phyloP scores from a whole-genome alignment of 306 rosid species.

The Phaseolus lunatus region DNA sequence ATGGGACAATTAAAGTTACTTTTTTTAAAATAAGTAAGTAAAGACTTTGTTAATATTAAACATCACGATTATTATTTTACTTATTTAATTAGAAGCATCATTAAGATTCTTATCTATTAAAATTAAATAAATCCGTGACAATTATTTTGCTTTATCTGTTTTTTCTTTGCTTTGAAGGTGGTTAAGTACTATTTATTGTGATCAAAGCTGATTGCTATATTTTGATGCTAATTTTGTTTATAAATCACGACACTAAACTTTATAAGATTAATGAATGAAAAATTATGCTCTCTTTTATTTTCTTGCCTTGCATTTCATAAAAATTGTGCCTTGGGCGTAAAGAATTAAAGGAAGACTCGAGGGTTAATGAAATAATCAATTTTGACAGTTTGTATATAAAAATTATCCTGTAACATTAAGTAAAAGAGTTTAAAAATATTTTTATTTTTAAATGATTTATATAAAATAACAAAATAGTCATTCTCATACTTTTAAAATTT shows the following conservation, averaged over 20 bases:
- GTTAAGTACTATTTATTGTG: background rate
- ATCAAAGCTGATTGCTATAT: background rate
- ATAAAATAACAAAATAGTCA: no score
- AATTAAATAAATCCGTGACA: background rate
- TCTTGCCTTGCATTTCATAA: no score
- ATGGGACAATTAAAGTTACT: background rate
- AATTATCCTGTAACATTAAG: no score
- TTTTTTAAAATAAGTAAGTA: background rate
- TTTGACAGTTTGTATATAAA: no score
- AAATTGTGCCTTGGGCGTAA: no score
- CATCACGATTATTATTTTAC: background rate
- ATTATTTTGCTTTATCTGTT: background rate
- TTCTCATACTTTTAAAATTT: no score
- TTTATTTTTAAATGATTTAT: no score
- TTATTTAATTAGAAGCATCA: background rate
- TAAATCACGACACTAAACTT: background rate
- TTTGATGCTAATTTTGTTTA: background rate
- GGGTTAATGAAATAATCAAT: no score
- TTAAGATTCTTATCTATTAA: background rate
- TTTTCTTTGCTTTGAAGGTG: constrained; percentile 38
- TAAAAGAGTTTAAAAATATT: no score
- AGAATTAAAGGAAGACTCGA: no score
- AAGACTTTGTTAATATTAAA: background rate
- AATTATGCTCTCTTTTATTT: no score
- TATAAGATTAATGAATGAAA: no score